A percentile compares a stretch with the other conserved stretches of the same genome.
phyloP scores from a whole-genome alignment of 345 rosid genomes.

The Dipteronia sinensis region DNA sequence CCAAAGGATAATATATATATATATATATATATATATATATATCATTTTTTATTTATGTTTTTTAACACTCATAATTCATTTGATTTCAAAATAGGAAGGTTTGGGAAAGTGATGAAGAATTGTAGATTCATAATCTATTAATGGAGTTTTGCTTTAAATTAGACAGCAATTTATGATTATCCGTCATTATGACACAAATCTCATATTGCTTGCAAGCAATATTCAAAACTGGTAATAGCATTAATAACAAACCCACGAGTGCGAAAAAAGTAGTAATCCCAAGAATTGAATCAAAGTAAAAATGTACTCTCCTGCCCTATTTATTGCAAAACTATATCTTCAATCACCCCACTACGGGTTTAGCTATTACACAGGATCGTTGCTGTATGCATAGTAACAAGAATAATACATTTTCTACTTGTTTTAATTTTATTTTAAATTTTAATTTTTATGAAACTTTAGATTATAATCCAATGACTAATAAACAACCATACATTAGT shows the following conservation, averaged over 20 bases:
- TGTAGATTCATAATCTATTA: not conserved
- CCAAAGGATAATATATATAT: not conserved
- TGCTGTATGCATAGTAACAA: too few relatives aligned
- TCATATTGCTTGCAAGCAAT: not conserved
- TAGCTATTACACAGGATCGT: too few relatives aligned
- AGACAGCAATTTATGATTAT: not conserved
- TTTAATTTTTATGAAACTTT: too few relatives aligned
- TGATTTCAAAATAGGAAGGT: not conserved
- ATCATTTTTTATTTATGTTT: too few relatives aligned
- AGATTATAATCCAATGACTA: too few relatives aligned
- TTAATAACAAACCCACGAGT: not conserved
- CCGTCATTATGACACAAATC: not conserved
- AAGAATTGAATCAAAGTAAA: conserved; percentile 12
- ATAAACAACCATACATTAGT: too few relatives aligned
- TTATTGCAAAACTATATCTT: not conserved
- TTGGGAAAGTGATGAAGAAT: not conserved
- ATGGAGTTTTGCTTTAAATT: not conserved
- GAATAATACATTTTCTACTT: too few relatives aligned
- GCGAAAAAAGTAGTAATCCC: not conserved
- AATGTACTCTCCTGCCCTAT: not conserved
- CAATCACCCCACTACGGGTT: too few relatives aligned
- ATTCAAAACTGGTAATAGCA: not conserved
- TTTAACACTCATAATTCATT: not conserved
- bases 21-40: too few relatives aligned
- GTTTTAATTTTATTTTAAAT: too few relatives aligned